These are phyloP conservation scores for Tuber aestivum DNA, from an alignment of 495 filamentous ascomycete genomes.

Conservation along the genomic window DNA sequence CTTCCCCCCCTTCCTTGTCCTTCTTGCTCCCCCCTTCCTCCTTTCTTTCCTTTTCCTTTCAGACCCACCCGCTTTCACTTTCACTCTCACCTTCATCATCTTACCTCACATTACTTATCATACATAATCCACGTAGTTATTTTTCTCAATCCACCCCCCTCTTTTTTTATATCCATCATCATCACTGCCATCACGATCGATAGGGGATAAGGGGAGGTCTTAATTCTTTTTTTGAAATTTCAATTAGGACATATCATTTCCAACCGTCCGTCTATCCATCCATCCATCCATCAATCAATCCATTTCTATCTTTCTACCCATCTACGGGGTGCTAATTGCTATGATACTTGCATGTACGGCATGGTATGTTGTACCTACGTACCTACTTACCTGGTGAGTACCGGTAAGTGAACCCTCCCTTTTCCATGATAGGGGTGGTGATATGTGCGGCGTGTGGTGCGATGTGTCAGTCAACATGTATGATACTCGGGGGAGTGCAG, in stretches of 20 bases:
- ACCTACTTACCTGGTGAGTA: neutral
- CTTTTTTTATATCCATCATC: neutral
- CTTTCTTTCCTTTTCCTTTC: neutral
- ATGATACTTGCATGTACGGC: neutral
- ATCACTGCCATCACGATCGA: neutral
- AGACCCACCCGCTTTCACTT: neutral
- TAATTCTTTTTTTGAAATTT: neutral
- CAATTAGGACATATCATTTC: constrained; percentile 4
- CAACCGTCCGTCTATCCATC: neutral
- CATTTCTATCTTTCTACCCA: neutral
- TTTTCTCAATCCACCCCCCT: neutral
- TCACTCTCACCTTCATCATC: neutral
- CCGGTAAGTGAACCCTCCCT: neutral
- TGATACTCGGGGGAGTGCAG: constrained; percentile 3
- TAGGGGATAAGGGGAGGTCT: neutral
- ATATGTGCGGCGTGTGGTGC: neutral
- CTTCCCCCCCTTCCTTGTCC: neutral
- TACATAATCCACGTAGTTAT: neutral
- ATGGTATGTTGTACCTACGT: neutral
- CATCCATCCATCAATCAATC: no score
- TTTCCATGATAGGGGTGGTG: neutral
- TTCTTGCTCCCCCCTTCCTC: neutral
- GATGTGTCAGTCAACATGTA: neutral
- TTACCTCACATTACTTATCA: neutral
- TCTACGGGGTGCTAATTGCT: neutral